phyloP scores from a whole-genome alignment of 2,329 filamentous ascomycete genomes.

The Cordyceps pruinosa region DNA sequence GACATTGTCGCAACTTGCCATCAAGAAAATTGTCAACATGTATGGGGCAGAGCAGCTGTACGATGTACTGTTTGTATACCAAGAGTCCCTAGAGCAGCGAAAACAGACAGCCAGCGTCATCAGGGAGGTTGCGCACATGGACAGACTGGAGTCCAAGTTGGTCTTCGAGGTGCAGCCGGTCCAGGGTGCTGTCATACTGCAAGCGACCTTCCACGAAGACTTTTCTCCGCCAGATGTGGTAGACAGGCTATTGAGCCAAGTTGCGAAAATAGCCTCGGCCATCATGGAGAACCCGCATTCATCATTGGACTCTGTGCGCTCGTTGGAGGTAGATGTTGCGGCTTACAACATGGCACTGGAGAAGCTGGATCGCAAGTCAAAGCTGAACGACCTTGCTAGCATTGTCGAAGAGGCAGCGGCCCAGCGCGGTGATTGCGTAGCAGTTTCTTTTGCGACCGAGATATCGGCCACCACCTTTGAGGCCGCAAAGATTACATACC shows the following conservation, averaged over 20 bases:
- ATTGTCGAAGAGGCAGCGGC: conserved; percentile 43
- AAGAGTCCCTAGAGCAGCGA: conserved; percentile 56
- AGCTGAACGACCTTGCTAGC: conserved; percentile 54
- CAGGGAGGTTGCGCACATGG: conserved; percentile 51
- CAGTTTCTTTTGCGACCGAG: conserved; percentile 7
- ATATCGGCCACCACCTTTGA: conserved; percentile 14
- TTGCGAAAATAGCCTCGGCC: conserved; percentile 43
- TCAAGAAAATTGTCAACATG: conserved; percentile 54
- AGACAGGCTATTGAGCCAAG: conserved; percentile 50
- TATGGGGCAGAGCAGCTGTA: conserved; percentile 56
- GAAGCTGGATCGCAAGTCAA: conserved; percentile 11
- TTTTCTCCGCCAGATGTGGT: conserved; percentile 49
- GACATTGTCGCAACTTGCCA: conserved; percentile 58
- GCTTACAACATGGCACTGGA: conserved; percentile 3
- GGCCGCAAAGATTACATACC: conserved; percentile 51
- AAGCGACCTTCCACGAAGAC: conserved; percentile 41
- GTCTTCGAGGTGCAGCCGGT: conserved; percentile 69
- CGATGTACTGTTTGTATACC: conserved; percentile 76
- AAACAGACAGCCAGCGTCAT: conserved; percentile 31
- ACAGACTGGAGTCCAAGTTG: conserved; percentile 69
- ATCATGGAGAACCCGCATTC: conserved; percentile 23
- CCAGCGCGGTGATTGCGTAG: background rate
- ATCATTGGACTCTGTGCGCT: background rate
- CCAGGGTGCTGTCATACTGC: conserved; percentile 32
- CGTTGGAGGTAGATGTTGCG: background rate